Percentiles rank a stretch among this genome's conserved stretches.
Evolutionary conservation across 176 grass and related monocot genomes (phyloP).

Genomic region (Triticum dicoccoides): DNA sequence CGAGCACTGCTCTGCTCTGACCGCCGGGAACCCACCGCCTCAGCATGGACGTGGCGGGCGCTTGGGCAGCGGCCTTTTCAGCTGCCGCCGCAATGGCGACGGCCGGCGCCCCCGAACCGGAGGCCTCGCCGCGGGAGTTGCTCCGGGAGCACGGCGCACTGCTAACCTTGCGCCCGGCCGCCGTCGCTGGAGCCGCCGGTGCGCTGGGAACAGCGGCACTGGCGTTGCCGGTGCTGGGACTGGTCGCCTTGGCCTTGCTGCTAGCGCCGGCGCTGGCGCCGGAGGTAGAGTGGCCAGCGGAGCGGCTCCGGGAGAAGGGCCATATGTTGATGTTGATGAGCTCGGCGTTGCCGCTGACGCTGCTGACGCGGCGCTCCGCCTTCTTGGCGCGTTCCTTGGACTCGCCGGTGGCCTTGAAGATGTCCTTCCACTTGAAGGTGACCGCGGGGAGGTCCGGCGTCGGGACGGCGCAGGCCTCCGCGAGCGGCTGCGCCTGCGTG

Average conservation of each 20-base stretch:
- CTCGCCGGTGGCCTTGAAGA: constrained; percentile 49
- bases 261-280: background rate
- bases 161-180: constrained; percentile 46
- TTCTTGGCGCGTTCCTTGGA: constrained; percentile 48
- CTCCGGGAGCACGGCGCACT: constrained; percentile 95
- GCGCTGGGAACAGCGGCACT: background rate
- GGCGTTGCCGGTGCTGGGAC: background rate
- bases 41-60: constrained; percentile 34
- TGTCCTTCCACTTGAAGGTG: constrained; percentile 82
- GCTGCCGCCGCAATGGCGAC: background rate
- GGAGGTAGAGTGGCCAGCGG: constrained; percentile 61
- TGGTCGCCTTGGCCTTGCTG: constrained; percentile 22
- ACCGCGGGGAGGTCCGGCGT: constrained; percentile 45
- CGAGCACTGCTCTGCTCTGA: constrained; percentile 20
- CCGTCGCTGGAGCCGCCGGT: background rate
- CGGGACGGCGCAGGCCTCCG: constrained; percentile 23
- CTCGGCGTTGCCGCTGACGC: constrained; percentile 63
- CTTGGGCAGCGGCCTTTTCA: background rate
- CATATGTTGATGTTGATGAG: constrained; percentile 96
- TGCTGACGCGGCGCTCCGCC: constrained; percentile 46
- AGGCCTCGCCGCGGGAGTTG: constrained; percentile 86
- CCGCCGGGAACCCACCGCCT: constrained; percentile 54
- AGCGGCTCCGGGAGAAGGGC: constrained; percentile 95
- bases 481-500: constrained; percentile 21
- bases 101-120: constrained; percentile 2